Conservation (phyloP, 1,284 basidiomycete species). For the Spongispora temasekensis region DNA sequence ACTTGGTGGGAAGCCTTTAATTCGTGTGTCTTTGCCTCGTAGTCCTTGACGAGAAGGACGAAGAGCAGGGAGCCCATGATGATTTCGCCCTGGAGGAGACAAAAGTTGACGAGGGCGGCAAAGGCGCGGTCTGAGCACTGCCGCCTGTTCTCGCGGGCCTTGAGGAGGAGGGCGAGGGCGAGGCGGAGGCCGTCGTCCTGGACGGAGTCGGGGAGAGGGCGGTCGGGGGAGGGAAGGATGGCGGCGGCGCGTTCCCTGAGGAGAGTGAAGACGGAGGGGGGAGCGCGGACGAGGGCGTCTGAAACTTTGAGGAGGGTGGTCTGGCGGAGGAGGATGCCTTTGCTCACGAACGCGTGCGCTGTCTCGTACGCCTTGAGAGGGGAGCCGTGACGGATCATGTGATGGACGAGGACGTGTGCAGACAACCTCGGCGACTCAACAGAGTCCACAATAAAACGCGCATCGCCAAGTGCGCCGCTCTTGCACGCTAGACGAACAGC, state of each 20-base stretch:
- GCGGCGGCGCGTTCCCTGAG: slow-evolving; percentile 24
- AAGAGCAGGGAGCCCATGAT: slow-evolving; percentile 71
- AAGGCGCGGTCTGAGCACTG: slow-evolving; percentile 60
- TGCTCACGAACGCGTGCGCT: slow-evolving; percentile 51
- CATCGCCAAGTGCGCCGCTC: slow-evolving; percentile 49
- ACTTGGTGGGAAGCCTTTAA: slow-evolving; percentile 20
- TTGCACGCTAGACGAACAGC: slow-evolving; percentile 52
- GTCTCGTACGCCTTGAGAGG: slow-evolving; percentile 49
- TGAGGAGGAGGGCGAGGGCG: slow-evolving; percentile 53
- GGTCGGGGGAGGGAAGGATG: slow-evolving; percentile 9
- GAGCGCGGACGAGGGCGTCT: slow-evolving; percentile 32
- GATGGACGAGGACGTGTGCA: slow-evolving; percentile 64
- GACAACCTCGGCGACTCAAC: slow-evolving; percentile 57
- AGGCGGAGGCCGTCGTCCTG: slow-evolving; percentile 43
- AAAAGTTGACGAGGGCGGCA: slow-evolving; percentile 57
- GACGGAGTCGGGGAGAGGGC: slow-evolving; percentile 26
- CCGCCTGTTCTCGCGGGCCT: slow-evolving; percentile 56
- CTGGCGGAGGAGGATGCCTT: slow-evolving; percentile 49
- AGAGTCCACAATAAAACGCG: slow-evolving; percentile 59
- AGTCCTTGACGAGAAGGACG: slow-evolving; percentile 64
- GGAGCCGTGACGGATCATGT: slow-evolving; percentile 54
- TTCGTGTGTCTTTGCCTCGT: slow-evolving; percentile 42
- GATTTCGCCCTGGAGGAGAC: slow-evolving; percentile 74
- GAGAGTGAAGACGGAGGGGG: slow-evolving; percentile 30
- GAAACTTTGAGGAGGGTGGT: slow-evolving; percentile 52